Base-by-base conservation (phyloP, 805 yeast species). In the Tetrapisispora nanseiensis region DNA sequence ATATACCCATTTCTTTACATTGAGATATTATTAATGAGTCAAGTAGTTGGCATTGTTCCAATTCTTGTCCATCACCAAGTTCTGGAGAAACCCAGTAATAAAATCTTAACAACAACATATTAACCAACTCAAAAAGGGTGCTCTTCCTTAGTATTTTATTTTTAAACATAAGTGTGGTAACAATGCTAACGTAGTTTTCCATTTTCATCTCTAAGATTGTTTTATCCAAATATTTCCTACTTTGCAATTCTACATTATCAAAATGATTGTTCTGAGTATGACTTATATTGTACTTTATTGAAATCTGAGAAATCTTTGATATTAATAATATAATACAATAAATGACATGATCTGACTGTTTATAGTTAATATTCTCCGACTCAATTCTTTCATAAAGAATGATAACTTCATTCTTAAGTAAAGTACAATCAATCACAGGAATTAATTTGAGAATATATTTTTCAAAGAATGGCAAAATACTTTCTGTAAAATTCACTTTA, bases 81-180 rank as follows among this genome's bases (percentile, higher is more conserved):
- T 60, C 62, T 2, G 62, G 62, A 3, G 57, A 55, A 44, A 61
- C 54, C 63, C 63, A 60, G 33, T 56, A 54, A 41, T 56, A 55
- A 37, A 60, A 51, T 41, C 62, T 51, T 19, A 59, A 44, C 24
- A 60, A 29, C 20, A 60, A 33, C 21, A 59, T 42, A 43, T 51
- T 45, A 33, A 57, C 60, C n/a, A 59, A 29, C 38, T 57, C 60
- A 33, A 53, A 33, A 19, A 60, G 28, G 1, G 62, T 57, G 39
- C 57, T 52, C 43, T 60, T 60, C 34, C 61, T 46, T 4, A 56
- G 41, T 15, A 50, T 39, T 39, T 57, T 59, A 45, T 45, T 50
- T 34, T 49, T 51, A 19, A 48, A 55, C 10, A 56, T 31, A 21
- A 41, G 53, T 37, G 52, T 54, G 36, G 50, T 54, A 2, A 54